Evolutionary conservation across 768 basidiomycete genomes (phyloP).

Genomic region (Serendipita sp.): DNA sequence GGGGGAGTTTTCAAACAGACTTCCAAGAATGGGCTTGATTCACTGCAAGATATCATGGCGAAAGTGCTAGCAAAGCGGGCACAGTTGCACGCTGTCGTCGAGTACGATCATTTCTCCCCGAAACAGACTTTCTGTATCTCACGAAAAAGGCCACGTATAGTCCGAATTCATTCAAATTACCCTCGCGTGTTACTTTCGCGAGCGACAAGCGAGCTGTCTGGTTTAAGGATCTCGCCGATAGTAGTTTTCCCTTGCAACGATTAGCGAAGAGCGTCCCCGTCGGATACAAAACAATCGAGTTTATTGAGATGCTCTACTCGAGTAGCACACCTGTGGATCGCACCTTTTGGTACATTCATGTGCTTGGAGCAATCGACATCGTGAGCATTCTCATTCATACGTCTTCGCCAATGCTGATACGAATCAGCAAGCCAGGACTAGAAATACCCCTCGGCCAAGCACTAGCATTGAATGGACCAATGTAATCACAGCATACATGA

Average conservation of each 20-base stretch:
- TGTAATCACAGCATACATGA: conserved; percentile 63
- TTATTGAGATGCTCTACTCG: conserved; percentile 61
- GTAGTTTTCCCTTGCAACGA: conserved; percentile 63
- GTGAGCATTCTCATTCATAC: conserved; percentile 24
- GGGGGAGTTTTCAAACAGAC: conserved; percentile 30
- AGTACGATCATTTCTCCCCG: conserved; percentile 30
- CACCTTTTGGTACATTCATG: conserved; percentile 77
- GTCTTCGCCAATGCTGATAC: conserved; percentile 1
- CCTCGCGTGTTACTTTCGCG: conserved; percentile 66
- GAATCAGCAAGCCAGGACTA: background rate
- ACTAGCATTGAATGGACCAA: conserved; percentile 55
- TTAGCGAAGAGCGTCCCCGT: conserved; percentile 76
- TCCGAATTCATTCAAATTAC: conserved; percentile 46
- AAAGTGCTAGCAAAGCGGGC: conserved; percentile 53
- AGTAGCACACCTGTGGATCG: conserved; percentile 65
- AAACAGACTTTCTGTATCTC: background rate
- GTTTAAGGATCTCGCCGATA: conserved; percentile 71
- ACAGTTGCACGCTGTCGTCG: conserved; percentile 39
- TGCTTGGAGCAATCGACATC: conserved; percentile 77
- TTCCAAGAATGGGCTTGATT: conserved; percentile 45
- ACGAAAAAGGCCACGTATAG: background rate
- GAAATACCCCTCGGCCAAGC: background rate
- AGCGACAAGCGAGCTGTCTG: conserved; percentile 65
- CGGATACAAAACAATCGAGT: conserved; percentile 69
- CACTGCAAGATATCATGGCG: conserved; percentile 40